phyloP scores from a whole-genome alignment of 495 filamentous ascomycete species.

The Aspergillus panamensis region DNA sequence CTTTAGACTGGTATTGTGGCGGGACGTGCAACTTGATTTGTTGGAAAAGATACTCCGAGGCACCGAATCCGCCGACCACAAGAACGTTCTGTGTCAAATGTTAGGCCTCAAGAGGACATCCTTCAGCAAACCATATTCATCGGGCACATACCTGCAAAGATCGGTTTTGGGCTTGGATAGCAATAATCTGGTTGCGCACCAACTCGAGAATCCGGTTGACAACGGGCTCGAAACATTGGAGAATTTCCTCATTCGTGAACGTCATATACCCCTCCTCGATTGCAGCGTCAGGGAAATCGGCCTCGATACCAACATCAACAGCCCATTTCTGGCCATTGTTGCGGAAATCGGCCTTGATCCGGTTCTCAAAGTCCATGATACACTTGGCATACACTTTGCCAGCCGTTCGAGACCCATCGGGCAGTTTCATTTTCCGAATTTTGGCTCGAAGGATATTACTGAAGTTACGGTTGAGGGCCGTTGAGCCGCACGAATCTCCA shows the following conservation, averaged over 20 bases:
- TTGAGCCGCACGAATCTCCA: slow-evolving; percentile 74
- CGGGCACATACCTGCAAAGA: slow-evolving; percentile 57
- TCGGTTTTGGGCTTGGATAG: slow-evolving; percentile 73
- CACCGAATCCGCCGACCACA: slow-evolving; percentile 76
- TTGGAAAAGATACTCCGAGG: slow-evolving; percentile 79
- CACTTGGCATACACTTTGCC: slow-evolving; percentile 79
- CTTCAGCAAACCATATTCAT: background rate
- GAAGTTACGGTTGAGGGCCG: slow-evolving; percentile 77
- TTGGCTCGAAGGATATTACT: slow-evolving; percentile 77
- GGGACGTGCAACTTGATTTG: slow-evolving; percentile 78
- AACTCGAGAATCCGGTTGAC: slow-evolving; percentile 74
- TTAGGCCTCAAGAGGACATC: slow-evolving; percentile 19
- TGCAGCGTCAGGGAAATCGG: slow-evolving; percentile 73
- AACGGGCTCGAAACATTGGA: slow-evolving; percentile 78
- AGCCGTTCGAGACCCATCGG: slow-evolving; percentile 70
- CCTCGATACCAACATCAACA: slow-evolving; percentile 76
- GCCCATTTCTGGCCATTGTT: slow-evolving; percentile 83
- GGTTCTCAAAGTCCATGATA: slow-evolving; percentile 83
- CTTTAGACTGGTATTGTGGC: slow-evolving; percentile 73
- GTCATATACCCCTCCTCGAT: slow-evolving; percentile 83
- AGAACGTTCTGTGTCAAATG: slow-evolving; percentile 57
- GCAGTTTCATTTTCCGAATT: slow-evolving; percentile 81
- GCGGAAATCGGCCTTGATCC: slow-evolving; percentile 79
- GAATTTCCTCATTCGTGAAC: slow-evolving; percentile 77
- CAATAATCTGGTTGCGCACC: slow-evolving; percentile 77